Evolutionary conservation across 352 stramenopile species (phyloP), one percentile per base, ranked within the genome.

Genomic region (Elongisporangium anandrum): DNA sequence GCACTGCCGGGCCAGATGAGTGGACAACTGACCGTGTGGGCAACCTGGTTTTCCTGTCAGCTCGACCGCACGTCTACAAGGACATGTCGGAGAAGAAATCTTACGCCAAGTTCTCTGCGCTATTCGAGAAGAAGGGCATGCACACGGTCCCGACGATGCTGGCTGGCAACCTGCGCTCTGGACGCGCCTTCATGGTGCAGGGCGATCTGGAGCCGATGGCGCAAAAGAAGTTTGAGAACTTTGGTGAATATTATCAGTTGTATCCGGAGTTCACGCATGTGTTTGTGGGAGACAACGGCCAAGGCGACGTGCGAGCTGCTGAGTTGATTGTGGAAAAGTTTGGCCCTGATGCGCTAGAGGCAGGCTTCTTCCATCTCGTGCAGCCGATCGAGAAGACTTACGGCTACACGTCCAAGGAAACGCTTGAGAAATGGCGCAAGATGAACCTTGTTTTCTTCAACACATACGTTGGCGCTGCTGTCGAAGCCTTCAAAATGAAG

Each of bases 201-300:
- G 94, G 95, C 39, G 92, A 99, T 57, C 89, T 99, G 59, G 92
- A 98, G 65, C 96, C 94, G 0, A 90, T 99, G 67, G 96, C 97
- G n/a, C 64, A 85, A 26, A 99, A 99, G 69, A 99, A 99, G 68
- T 98, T 98, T 76, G 88, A 96, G 13, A 94, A 94, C 62, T 93
- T 92, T 60, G 62, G 78, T 56, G 85, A 98, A 68, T 99, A 98
- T 66, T 97, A 98, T 23, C 90, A 94, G 53, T 87, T 99, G 26
- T 99, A 99, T 68, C 97, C 97, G 1, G 97, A 99, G 74, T 99
- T 98, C 69, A 96, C 89, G 57, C 95, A 98, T 70, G 89, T 99
- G 13, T 99, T 99, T 70, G 89, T 99, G 38, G 97, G 96, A 5
- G 97, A 99, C 77, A 99, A 99, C 61, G 97, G 90, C 13, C 93